Base-by-base conservation (phyloP, 192 early-diverging fungal genomes). In the Podila horticola region DNA sequence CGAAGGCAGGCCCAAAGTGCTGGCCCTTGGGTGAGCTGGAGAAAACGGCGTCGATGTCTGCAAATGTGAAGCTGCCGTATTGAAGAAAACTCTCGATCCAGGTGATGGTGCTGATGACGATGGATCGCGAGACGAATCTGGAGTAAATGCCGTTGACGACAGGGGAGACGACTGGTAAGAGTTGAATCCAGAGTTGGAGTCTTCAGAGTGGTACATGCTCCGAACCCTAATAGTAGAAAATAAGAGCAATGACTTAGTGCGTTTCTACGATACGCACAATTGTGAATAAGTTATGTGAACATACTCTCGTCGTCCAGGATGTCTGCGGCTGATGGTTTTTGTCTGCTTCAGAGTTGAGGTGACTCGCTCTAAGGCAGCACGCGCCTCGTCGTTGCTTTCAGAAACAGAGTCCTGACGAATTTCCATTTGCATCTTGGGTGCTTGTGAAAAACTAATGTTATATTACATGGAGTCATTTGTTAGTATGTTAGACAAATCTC, bases 151-250 rank as follows among this genome's bases (percentile, higher is more conserved):
- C 6, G 66, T 31, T 2, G 77, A 81, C 59, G 59, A 61, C 33
- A 81, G 38, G 2, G 77, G 77, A 13, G 77, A 73, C 0, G 77
- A 81, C 0, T 81, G 77, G 55, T 62, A 67, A 3, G 76, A 72
- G 58, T 79, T 79, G 66, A 64, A 57, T 0, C 29, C 58, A 22
- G 64, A 72, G 8, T 60, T 29, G 17, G 71, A 64, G n/a, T 81
- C 77, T 30, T 81, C 77, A 12, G 77, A 73, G 13, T 81, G 77
- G 19, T 81, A 81, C 70, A 81, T 73, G 31, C 77, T 81, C 61
- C 77, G 67, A 22, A 81, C 77, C n/a, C 75, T 79, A 48, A 36
- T 10, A 11, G 17, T 12, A 31, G 64, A 13, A 62, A 7, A 10
- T 17, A 48, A 49, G 0, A 24, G 34, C 9, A 33, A n/a, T 36